Conservation (phyloP, 2,329 filamentous ascomycete genomes). For the Endocalyx cinctus region DNA sequence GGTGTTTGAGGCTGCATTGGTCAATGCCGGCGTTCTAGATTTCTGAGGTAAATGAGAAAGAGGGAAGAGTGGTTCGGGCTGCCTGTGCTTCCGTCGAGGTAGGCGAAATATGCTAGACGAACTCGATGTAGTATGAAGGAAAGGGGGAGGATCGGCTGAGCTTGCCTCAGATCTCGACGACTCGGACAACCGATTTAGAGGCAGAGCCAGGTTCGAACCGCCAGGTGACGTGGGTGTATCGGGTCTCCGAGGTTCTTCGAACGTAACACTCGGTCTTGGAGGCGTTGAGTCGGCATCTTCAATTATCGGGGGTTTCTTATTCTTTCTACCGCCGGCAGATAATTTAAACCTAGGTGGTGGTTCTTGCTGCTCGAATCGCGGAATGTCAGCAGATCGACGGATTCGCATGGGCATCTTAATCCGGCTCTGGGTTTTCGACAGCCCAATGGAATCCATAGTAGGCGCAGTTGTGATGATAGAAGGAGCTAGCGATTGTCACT, state of each 20-base stretch:
- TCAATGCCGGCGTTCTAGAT: constrained; percentile 37
- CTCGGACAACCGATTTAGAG: constrained; percentile 67
- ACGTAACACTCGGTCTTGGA: constrained; percentile 44
- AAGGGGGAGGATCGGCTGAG: constrained; percentile 54
- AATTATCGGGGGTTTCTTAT: constrained; percentile 36
- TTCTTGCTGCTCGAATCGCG: constrained; percentile 30
- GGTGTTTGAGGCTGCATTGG: constrained; percentile 35
- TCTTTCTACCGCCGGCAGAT: constrained; percentile 28
- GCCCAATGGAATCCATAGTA: constrained; percentile 56
- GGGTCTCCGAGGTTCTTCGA: constrained; percentile 50
- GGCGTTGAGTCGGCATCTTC: constrained; percentile 31
- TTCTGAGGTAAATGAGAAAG: constrained; percentile 79
- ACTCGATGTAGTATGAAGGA: constrained; percentile 40
- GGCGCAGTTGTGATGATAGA: constrained; percentile 91
- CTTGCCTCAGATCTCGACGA: constrained; percentile 88
- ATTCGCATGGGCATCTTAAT: constrained; percentile 50
- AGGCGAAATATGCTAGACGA: constrained; percentile 77
- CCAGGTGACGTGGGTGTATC: constrained; percentile 38
- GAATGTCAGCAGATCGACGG: constrained; percentile 47
- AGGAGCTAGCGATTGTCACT: constrained; percentile 42
- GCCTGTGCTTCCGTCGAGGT: constrained; percentile 69
- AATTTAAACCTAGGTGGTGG: constrained; percentile 12
- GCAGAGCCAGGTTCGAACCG: constrained; percentile 57
- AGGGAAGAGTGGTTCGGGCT: constrained; percentile 75
- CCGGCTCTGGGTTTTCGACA: constrained; percentile 51